A percentile compares a stretch with the other conserved stretches of the same genome.
Evolutionary conservation across 78 protist genomes (phyloP).

Genomic region (Isochrysis galbana): DNA sequence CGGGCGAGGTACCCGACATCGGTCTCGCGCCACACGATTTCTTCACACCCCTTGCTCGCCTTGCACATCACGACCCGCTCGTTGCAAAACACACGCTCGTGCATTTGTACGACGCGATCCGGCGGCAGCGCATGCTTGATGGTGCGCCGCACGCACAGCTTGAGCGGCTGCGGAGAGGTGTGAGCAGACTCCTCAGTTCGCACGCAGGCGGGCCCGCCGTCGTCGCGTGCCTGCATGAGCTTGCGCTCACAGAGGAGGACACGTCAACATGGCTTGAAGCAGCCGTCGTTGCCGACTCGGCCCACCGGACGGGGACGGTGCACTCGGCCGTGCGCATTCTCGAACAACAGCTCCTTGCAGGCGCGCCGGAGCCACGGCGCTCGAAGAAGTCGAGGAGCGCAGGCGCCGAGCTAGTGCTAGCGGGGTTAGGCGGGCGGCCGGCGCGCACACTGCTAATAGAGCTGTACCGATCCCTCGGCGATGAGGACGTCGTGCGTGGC

Average conservation of each 20-base stretch:
- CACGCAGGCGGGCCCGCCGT: not conserved
- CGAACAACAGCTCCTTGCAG: not conserved
- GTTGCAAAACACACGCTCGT: constrained; percentile 26
- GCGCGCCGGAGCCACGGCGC: not conserved
- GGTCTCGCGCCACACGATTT: constrained; percentile 57
- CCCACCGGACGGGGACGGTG: not conserved
- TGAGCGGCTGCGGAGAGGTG: not conserved
- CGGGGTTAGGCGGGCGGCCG: not conserved
- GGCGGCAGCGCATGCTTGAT: not conserved
- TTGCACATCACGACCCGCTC: constrained; percentile 48
- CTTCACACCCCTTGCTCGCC: constrained; percentile 48
- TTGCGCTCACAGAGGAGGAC: not conserved
- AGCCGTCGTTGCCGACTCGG: not conserved
- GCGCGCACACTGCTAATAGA: not conserved
- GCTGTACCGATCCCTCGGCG: not conserved
- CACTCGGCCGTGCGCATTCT: not conserved
- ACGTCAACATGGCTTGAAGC: not conserved
- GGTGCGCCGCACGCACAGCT: not conserved
- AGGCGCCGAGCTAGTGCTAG: too few species aligned
- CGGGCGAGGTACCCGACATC: constrained; percentile 79
- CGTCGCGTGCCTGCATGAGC: constrained; percentile 12
- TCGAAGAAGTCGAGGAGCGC: too few species aligned
- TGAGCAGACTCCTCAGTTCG: not conserved
- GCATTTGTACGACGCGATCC: not conserved
- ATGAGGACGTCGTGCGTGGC: not conserved